Evolutionary conservation across 352 stramenopile species (phyloP), one percentile per base, ranked within the genome.

Genomic region (Thalassiosira hispida): DNA sequence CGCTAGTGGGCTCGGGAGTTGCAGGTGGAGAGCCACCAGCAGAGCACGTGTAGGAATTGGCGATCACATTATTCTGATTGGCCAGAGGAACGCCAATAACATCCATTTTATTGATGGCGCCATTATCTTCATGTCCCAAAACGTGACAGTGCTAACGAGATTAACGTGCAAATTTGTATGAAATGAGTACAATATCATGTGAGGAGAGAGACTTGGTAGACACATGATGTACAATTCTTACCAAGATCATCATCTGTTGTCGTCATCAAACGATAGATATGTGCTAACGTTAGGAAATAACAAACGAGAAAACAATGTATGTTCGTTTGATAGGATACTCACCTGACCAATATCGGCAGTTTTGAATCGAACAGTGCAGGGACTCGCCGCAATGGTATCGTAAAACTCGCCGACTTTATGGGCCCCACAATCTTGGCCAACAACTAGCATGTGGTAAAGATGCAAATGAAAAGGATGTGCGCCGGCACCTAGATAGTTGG

Each of bases 121-220:
- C 77, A 53, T 69, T 55, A 25, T 79, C 72, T 62, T 73, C 68
- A 51, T 85, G 77, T 11, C 51, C 35, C 12, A 82, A 27, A 1
- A 65, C 51, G 52, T 85, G 77, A 70, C 77, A 85, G 60, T 85
- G 77, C 27, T 38, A 38, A n/a, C n/a, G n/a, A n/a, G n/a, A n/a
- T n/a, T 38, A 8, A 38, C 3, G 31, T 38, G 76, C 23, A 11
- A 8, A 38, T 38, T 3, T 38, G 31, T 8, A 38, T 3, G 3
- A 38, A 9, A 38, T 38, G 31, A 38, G 31, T 38, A 8, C 31
- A 38, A 38, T 38, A 8, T 38, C 31, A n/a, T n/a, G n/a, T 38
- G 31, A 38, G 31, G 31, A 38, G 3, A 8, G 3, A 8, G 3
- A 38, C 31, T 38, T n/a, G 8, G 8, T 38, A 38, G 31, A 38